Percentiles rank a stretch among this genome's conserved stretches.
Conservation (phyloP, 768 basidiomycete genomes). For the Mycena haematopus region DNA sequence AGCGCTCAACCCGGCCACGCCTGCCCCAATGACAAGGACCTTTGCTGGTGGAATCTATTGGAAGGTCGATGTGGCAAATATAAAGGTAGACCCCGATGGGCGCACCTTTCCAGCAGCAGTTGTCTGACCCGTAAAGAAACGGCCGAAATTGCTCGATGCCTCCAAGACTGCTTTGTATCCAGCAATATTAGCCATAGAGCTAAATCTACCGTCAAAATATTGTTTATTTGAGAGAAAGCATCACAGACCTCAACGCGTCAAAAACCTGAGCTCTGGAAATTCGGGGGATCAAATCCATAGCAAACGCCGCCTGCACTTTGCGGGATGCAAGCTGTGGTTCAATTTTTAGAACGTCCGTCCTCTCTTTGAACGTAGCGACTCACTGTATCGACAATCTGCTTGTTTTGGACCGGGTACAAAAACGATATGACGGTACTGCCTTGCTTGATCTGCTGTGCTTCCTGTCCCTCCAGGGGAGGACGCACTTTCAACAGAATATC, state of each 20-base stretch:
- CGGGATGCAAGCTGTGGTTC: conserved; percentile 9
- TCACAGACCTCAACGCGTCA: conserved; percentile 78
- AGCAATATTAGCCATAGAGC: conserved; percentile 95
- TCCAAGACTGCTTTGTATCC: conserved; percentile 93
- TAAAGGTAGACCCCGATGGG: conserved; percentile 4
- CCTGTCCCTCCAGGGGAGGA: conserved; percentile 70
- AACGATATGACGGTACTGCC: conserved; percentile 86
- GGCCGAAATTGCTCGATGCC: conserved; percentile 87
- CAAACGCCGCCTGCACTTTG: conserved; percentile 54
- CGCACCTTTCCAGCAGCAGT: conserved; percentile 83
- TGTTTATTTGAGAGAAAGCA: neutral
- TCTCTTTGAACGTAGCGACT: neutral
- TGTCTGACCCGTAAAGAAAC: conserved; percentile 90
- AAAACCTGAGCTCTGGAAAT: conserved; percentile 92
- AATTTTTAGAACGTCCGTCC: neutral
- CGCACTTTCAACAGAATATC: conserved; percentile 90
- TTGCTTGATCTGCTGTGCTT: conserved; percentile 66
- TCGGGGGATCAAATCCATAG: conserved; percentile 93
- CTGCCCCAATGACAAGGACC: conserved; percentile 86
- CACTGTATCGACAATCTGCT: conserved; percentile 65
- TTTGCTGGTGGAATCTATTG: conserved; percentile 83
- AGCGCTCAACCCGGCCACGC: conserved; percentile 88
- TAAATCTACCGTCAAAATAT: conserved; percentile 36
- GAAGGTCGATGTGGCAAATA: conserved; percentile 13
- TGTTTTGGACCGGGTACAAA: conserved; percentile 85